Evolutionary conservation across 1,139 yeast genomes (phyloP).

Genomic region (Oligophagozyma castellii): DNA sequence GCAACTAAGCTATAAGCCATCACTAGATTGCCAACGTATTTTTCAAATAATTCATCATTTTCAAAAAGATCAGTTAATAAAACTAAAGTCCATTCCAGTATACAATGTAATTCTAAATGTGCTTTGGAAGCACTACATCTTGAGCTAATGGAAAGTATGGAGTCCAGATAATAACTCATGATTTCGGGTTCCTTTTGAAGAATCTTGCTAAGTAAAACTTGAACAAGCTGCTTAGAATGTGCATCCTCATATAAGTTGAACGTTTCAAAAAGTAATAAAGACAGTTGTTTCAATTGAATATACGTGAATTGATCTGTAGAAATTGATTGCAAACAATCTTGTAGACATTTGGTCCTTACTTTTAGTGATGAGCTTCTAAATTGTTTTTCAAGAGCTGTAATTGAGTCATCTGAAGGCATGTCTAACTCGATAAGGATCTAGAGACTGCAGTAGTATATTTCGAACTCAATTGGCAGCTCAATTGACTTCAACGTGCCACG

Average conservation of each 20-base stretch:
- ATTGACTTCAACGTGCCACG: too few species aligned
- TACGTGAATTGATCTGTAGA: conserved; percentile 10
- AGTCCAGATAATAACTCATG: conserved; percentile 28
- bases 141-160: conserved; percentile 25
- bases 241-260: conserved; percentile 32
- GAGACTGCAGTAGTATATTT: too few species aligned
- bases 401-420: conserved; percentile 13
- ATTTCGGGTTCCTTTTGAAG: conserved; percentile 26
- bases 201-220: conserved; percentile 28
- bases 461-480: too few species aligned
- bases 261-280: conserved; percentile 29
- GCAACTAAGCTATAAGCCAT: conserved; percentile 15
- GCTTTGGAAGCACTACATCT: conserved; percentile 17
- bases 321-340: conserved; percentile 8
- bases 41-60: conserved; percentile 7
- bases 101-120: conserved; percentile 17
- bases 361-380: conserved; percentile 12
- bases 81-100: conserved; percentile 20
- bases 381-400: conserved; percentile 9
- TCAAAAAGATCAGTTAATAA: conserved; percentile 10
- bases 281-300: conserved; percentile 14
- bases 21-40: conserved; percentile 8
- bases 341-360: conserved; percentile 12
- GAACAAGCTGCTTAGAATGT: conserved; percentile 32
- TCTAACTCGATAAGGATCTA: too few species aligned